These are phyloP conservation scores for Coemansia sp. DNA, from an alignment of 192 early-diverging fungal genomes.

Conservation along the genomic window DNA sequence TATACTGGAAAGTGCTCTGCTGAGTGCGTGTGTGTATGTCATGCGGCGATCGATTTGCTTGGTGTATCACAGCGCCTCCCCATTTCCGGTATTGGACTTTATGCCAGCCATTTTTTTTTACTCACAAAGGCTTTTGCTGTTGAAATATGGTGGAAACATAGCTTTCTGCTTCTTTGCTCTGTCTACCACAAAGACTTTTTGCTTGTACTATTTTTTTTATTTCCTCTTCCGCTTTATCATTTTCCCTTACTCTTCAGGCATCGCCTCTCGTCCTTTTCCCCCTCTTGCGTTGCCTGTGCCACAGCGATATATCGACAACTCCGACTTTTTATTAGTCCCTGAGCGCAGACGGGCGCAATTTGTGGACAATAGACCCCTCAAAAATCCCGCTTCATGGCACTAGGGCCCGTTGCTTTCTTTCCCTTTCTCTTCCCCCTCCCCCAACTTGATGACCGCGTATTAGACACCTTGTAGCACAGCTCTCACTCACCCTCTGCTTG, in stretches of 20 bases:
- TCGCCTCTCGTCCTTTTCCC: neutral
- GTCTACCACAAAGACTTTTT: neutral
- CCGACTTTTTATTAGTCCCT: neutral
- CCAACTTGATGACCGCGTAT: neutral
- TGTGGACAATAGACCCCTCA: conserved; percentile 11
- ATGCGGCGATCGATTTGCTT: conserved; percentile 11
- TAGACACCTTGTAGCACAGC: conserved; percentile 6
- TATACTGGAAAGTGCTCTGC: neutral
- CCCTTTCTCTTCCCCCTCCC: neutral
- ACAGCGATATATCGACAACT: neutral
- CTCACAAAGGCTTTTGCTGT: neutral
- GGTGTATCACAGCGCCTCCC: conserved; percentile 11
- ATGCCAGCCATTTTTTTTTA: neutral
- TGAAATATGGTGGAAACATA: neutral
- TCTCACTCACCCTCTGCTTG: neutral
- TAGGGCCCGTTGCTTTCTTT: neutral
- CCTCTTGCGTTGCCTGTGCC: neutral
- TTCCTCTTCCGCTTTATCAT: neutral
- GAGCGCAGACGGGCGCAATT: neutral
- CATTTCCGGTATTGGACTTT: conserved; percentile 9
- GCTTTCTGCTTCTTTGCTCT: neutral
- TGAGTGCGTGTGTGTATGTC: neutral
- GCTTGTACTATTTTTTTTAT: conserved; percentile 3
- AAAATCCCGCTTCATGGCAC: conserved; percentile 7
- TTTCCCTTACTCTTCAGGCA: neutral